Base-by-base conservation (phyloP, 768 basidiomycete genomes). In the Clavulina sp. region DNA sequence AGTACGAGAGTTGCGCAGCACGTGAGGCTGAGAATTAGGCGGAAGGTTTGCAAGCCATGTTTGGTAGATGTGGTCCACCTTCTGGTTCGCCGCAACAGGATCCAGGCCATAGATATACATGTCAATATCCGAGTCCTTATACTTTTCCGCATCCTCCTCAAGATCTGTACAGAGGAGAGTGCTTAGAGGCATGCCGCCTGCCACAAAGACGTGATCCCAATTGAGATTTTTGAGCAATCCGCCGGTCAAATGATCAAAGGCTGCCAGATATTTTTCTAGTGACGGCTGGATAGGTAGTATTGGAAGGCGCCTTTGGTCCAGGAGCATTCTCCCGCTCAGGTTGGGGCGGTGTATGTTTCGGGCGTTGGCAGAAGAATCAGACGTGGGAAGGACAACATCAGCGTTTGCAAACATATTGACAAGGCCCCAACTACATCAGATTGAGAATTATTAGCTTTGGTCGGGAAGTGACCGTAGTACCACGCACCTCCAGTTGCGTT, bases 51-150 rank as follows among this genome's bases (percentile, higher is more conserved):
- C n/a, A 6, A n/a, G 7, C 9, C n/a, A 50, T 34, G 41, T 34
- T n/a, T 41, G 19, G 18, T 43, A 41, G 31, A 50, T 50, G 49
- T 50, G 49, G 6, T 50, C 33, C n/a, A 50, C 6, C 26, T 50
- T 50, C 18, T 41, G 19, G 49, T 41, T 41, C 5, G 34, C n/a
- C 36, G 6, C 33, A n/a, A 28, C 18, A n/a, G 49, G 26, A n/a
- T 41, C 34, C 19, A 50, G 49, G 19, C 49, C 49, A 26, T 50
- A 41, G 7, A 50, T 7, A 26, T 50, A 50, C 6, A 50, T 7
- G 26, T 50, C 49, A 9, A 50, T 50, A 26, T 50, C 49, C 6
- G 49, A 41, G 49, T 50, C 6, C 26, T 19, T 19, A 16, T 21
- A 41, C 16, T 29, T 41, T 29, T 31, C 29, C 16, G 16, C 16